phyloP scores from a whole-genome alignment of 2,329 filamentous ascomycete species.

The Cadophora malorum region DNA sequence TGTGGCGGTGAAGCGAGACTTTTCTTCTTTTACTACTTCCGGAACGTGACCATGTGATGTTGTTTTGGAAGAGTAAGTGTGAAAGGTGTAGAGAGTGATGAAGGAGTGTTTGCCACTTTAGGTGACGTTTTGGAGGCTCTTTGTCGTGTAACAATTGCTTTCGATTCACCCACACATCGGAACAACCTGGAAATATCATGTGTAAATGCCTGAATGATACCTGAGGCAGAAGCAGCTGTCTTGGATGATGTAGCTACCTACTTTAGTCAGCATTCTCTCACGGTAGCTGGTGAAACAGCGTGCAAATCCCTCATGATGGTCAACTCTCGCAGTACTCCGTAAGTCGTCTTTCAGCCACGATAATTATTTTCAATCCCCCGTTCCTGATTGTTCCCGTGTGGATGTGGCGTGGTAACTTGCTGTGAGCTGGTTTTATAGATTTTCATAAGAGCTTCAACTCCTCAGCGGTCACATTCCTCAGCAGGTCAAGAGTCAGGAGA shows the following conservation, averaged over 20 bases:
- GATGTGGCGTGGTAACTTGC: neutral
- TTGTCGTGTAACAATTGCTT: neutral
- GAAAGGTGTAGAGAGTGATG: neutral
- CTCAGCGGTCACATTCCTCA: neutral
- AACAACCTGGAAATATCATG: neutral
- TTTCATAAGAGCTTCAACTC: neutral
- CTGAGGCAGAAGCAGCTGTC: neutral
- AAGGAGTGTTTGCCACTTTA: neutral
- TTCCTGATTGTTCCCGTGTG: conserved; percentile 2
- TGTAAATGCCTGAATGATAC: neutral
- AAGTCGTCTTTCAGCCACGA: neutral
- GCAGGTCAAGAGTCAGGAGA: conserved; percentile 10
- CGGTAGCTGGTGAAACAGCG: neutral
- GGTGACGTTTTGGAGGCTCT: neutral
- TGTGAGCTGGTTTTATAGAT: neutral
- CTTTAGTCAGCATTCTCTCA: neutral
- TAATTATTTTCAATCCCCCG: neutral
- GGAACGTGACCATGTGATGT: conserved; percentile 4
- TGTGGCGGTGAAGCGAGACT: neutral
- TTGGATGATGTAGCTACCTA: too few species aligned
- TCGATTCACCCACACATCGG: neutral
- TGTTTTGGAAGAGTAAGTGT: neutral
- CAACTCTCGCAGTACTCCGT: neutral
- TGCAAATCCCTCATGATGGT: neutral
- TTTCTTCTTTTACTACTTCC: neutral